Conservation (phyloP, 1,284 basidiomycete genomes). For the Ustilago tritici region DNA sequence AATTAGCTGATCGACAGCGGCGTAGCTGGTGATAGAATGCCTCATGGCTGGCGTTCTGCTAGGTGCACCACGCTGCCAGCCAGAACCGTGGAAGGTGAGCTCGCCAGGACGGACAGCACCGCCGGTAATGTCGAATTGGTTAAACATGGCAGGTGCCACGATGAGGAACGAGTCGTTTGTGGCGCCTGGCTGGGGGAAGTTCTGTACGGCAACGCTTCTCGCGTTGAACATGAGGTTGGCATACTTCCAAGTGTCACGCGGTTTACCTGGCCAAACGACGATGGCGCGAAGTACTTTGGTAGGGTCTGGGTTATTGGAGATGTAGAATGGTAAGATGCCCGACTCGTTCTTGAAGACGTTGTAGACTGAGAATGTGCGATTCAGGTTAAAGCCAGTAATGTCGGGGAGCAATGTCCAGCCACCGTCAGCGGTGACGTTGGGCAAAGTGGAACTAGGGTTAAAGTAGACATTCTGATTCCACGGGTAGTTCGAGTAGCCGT, state of each 20-base stretch:
- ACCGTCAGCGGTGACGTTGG: slow-evolving; percentile 23
- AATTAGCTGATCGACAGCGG: slow-evolving; percentile 55
- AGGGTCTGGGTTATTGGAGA: slow-evolving; percentile 34
- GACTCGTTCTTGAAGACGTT: slow-evolving; percentile 44
- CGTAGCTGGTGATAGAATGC: slow-evolving; percentile 49
- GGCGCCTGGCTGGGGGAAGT: slow-evolving; percentile 23
- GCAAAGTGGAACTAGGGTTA: slow-evolving; percentile 17
- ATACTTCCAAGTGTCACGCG: slow-evolving; percentile 65
- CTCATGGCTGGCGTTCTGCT: slow-evolving; percentile 50
- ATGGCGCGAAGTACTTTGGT: slow-evolving; percentile 51
- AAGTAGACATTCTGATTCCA: slow-evolving; percentile 38
- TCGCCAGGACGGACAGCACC: slow-evolving; percentile 49
- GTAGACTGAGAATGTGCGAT: slow-evolving; percentile 39
- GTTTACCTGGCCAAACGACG: slow-evolving; percentile 55
- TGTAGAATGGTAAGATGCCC: slow-evolving; percentile 60
- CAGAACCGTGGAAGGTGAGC: slow-evolving; percentile 38
- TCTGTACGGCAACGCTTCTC: slow-evolving; percentile 38
- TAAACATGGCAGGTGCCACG: slow-evolving; percentile 40
- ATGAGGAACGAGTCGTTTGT: slow-evolving; percentile 46
- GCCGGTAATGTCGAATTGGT: slow-evolving; percentile 39
- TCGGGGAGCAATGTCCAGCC: slow-evolving; percentile 71
- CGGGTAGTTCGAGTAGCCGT: slow-evolving; percentile 33
- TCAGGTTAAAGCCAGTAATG: slow-evolving; percentile 45
- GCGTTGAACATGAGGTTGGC: slow-evolving; percentile 57
- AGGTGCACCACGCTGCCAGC: slow-evolving; percentile 57